A percentile compares a stretch with the other conserved stretches of the same genome.
These are phyloP conservation scores for Lanmaoa rubissima DNA, from an alignment of 768 basidiomycete genomes.

Conservation along the genomic window DNA sequence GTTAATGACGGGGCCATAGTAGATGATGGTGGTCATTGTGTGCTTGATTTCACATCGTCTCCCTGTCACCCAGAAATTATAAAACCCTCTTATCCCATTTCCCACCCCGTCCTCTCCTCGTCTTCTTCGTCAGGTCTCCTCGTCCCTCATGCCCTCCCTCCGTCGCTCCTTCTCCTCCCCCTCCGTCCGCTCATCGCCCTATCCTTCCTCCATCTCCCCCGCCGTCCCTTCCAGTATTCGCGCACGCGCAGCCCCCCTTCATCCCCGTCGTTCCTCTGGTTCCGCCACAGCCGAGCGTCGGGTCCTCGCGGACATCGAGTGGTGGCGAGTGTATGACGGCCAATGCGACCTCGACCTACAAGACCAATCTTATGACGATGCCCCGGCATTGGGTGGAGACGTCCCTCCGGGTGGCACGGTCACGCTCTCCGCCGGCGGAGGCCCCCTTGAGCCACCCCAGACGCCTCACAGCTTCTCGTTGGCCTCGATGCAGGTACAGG, in stretches of 20 bases:
- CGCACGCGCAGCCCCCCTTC: slow-evolving; percentile 36
- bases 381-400: slow-evolving; percentile 7
- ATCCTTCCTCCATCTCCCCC: slow-evolving; percentile 45
- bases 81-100: slow-evolving; percentile 39
- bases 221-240: slow-evolving; percentile 34
- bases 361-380: slow-evolving; percentile 27
- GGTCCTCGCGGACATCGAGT: slow-evolving; percentile 83
- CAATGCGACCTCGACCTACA: slow-evolving; percentile 46
- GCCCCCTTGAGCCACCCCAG: slow-evolving; percentile 38
- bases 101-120: slow-evolving; percentile 27
- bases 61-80: slow-evolving; percentile 36
- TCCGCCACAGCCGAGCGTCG: slow-evolving; percentile 64
- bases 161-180: slow-evolving; percentile 75
- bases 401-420: slow-evolving; percentile 27
- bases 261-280: slow-evolving; percentile 60
- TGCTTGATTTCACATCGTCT: background rate
- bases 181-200: slow-evolving; percentile 67
- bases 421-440: slow-evolving; percentile 37
- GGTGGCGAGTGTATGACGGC: slow-evolving; percentile 79
- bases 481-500: slow-evolving; percentile 28
- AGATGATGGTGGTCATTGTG: slow-evolving; percentile 38
- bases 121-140: slow-evolving; percentile 19
- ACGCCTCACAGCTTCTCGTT: slow-evolving; percentile 31
- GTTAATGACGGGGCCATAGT: slow-evolving; percentile 59
- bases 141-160: slow-evolving; percentile 62